A percentile compares a stretch with the other conserved stretches of the same genome.
Evolutionary conservation across 2,329 filamentous ascomycete genomes (phyloP).

Genomic region (Microcyclospora tardicrescens): DNA sequence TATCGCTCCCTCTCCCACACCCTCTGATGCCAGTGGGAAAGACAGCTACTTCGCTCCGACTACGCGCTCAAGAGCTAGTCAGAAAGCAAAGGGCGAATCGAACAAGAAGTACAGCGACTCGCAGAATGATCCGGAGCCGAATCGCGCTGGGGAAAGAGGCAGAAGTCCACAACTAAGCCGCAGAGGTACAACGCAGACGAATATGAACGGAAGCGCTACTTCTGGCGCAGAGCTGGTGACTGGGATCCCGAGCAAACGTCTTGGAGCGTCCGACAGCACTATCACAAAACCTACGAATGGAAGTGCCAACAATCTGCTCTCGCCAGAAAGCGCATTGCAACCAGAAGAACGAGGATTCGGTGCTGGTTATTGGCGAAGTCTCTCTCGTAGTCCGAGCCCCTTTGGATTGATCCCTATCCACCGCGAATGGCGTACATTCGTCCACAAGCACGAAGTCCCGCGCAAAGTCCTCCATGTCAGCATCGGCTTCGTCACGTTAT

Average conservation of each 20-base stretch:
- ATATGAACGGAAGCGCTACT: slow-evolving; percentile 13
- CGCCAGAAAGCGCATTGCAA: slow-evolving; percentile 17
- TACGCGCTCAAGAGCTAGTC: slow-evolving; percentile 59
- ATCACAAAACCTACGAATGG: background rate
- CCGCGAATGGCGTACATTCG: slow-evolving; percentile 76
- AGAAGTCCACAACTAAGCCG: slow-evolving; percentile 47
- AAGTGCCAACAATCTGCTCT: slow-evolving; percentile 17
- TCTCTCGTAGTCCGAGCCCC: slow-evolving; percentile 84
- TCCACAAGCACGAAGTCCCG: slow-evolving; percentile 90
- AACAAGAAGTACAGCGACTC: slow-evolving; percentile 7
- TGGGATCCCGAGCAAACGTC: slow-evolving; percentile 5
- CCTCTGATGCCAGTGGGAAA: slow-evolving; percentile 43
- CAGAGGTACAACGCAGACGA: slow-evolving; percentile 5
- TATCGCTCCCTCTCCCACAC: slow-evolving; percentile 75
- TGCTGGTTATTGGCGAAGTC: slow-evolving; percentile 69
- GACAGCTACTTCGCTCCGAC: slow-evolving; percentile 59
- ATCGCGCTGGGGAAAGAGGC: slow-evolving; percentile 55
- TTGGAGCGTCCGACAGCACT: no score
- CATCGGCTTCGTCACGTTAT: slow-evolving; percentile 86
- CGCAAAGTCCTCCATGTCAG: slow-evolving; percentile 88
- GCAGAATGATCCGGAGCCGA: slow-evolving; percentile 37
- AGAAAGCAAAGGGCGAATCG: slow-evolving; percentile 26
- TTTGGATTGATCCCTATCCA: slow-evolving; percentile 93
- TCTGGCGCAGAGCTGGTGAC: slow-evolving; percentile 16
- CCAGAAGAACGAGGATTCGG: slow-evolving; percentile 41